Percentiles rank a stretch among this genome's conserved stretches.
Conservation (phyloP, 1,284 basidiomycete genomes). For the Papiliotrema terrestris region DNA sequence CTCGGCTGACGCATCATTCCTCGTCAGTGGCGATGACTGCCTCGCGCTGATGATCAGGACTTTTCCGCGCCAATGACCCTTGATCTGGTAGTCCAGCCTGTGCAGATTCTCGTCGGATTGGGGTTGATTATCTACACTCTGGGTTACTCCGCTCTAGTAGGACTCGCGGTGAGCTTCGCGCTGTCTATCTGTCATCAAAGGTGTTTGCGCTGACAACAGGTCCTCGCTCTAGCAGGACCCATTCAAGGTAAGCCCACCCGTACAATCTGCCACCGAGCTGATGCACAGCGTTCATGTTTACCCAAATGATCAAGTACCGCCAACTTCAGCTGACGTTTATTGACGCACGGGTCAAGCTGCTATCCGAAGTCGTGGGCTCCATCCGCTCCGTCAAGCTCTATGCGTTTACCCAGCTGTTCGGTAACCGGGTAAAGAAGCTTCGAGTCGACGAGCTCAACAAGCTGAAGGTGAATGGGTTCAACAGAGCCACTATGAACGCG, state of each 20-base stretch:
- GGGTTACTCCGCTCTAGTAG: constrained; percentile 23
- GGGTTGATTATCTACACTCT: constrained; percentile 60
- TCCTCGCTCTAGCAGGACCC: neutral
- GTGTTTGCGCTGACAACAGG: neutral
- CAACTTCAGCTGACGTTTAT: constrained; percentile 66
- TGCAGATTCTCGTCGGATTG: constrained; percentile 59
- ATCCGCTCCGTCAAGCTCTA: constrained; percentile 49
- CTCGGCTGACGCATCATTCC: constrained; percentile 58
- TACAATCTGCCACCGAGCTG: neutral
- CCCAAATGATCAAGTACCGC: constrained; percentile 62
- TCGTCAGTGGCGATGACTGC: constrained; percentile 47
- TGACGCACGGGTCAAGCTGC: constrained; percentile 55
- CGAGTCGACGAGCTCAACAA: constrained; percentile 55
- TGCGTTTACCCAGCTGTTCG: constrained; percentile 59
- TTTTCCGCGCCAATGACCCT: constrained; percentile 5
- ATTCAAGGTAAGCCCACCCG: constrained; percentile 2
- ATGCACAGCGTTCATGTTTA: constrained; percentile 57
- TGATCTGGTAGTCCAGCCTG: constrained; percentile 53
- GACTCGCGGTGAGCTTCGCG: constrained; percentile 55
- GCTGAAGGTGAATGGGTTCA: constrained; percentile 38
- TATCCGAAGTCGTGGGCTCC: constrained; percentile 37
- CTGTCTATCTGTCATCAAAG: neutral
- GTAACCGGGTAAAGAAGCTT: constrained; percentile 54
- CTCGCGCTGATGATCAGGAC: neutral
- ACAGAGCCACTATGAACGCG: constrained; percentile 28